Percentiles rank a stretch among this genome's conserved stretches.
phyloP scores from a whole-genome alignment of 1,139 yeast genomes.

The Geotrichum aggregatum region DNA sequence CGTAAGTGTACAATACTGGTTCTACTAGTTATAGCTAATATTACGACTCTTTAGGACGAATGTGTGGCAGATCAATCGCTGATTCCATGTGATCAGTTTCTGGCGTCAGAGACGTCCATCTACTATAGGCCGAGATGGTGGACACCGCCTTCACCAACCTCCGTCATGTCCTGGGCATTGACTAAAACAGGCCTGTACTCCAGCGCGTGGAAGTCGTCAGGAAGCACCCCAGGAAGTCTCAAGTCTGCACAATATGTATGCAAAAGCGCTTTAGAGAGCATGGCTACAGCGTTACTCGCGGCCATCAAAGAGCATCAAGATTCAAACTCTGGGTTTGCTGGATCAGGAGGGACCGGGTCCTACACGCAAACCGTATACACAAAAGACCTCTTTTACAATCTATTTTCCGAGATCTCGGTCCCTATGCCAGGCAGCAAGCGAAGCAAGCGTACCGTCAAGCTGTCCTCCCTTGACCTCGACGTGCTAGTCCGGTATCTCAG shows the following conservation, averaged over 20 bases:
- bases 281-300: constrained; percentile 25
- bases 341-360: constrained; percentile 21
- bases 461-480: constrained; percentile 28
- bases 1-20: background rate
- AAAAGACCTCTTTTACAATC: constrained; percentile 24
- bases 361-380: constrained; percentile 32
- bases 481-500: constrained; percentile 31
- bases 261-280: constrained; percentile 25
- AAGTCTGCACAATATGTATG: constrained; percentile 31
- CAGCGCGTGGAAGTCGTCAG: constrained; percentile 27
- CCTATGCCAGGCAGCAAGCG: no score
- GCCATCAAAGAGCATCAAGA: constrained; percentile 11
- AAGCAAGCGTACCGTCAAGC: background rate
- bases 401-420: constrained; percentile 8
- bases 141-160: constrained; percentile 14
- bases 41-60: constrained; percentile 25
- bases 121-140: constrained; percentile 15
- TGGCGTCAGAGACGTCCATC: constrained; percentile 13
- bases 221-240: constrained; percentile 25
- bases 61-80: constrained; percentile 30
- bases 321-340: background rate
- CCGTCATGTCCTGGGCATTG: constrained; percentile 24
- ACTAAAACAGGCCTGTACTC: constrained; percentile 26
- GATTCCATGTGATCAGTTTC: constrained; percentile 30
- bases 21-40: background rate